phyloP scores from a whole-genome alignment of 2,329 filamentous ascomycete species.

The Neofusicoccum cordaticola region DNA sequence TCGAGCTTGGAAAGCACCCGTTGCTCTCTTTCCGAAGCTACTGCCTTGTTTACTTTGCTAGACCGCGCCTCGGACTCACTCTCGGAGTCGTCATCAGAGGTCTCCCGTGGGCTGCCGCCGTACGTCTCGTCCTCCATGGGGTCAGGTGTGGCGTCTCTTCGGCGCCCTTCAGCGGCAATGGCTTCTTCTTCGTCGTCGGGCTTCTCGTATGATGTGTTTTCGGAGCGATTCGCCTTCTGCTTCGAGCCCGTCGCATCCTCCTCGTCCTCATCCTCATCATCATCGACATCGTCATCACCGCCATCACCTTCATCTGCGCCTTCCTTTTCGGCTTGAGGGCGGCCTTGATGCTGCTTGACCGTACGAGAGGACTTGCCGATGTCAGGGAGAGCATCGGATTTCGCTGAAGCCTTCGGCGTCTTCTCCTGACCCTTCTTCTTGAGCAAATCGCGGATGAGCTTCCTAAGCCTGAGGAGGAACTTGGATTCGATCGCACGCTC shows the following conservation, averaged over 20 bases:
- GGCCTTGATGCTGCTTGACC: conserved; percentile 49
- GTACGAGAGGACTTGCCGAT: conserved; percentile 64
- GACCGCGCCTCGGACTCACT: conserved; percentile 38
- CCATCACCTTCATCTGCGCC: conserved; percentile 58
- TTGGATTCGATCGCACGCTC: conserved; percentile 75
- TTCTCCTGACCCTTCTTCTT: conserved; percentile 69
- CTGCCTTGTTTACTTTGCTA: conserved; percentile 24
- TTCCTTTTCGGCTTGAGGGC: conserved; percentile 41
- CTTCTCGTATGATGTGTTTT: conserved; percentile 84
- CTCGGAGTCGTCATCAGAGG: conserved; percentile 28
- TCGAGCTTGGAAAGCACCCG: conserved; percentile 41
- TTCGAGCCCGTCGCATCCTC: conserved; percentile 68
- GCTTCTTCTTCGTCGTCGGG: conserved; percentile 89
- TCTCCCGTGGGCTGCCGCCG: conserved; percentile 43
- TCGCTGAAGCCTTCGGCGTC: conserved; percentile 49
- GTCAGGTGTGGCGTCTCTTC: conserved; percentile 54
- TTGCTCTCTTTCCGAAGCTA: conserved; percentile 23
- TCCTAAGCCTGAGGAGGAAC: conserved; percentile 70
- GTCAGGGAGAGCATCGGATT: conserved; percentile 67
- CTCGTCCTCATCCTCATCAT: conserved; percentile 77
- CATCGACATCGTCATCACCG: conserved; percentile 66
- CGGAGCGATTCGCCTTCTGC: conserved; percentile 69
- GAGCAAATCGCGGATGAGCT: conserved; percentile 70
- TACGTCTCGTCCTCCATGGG: conserved; percentile 56
- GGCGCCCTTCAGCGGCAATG: conserved; percentile 62